Evolutionary conservation across 306 rosid species (phyloP).

Genomic region (Inga oerstediana): DNA sequence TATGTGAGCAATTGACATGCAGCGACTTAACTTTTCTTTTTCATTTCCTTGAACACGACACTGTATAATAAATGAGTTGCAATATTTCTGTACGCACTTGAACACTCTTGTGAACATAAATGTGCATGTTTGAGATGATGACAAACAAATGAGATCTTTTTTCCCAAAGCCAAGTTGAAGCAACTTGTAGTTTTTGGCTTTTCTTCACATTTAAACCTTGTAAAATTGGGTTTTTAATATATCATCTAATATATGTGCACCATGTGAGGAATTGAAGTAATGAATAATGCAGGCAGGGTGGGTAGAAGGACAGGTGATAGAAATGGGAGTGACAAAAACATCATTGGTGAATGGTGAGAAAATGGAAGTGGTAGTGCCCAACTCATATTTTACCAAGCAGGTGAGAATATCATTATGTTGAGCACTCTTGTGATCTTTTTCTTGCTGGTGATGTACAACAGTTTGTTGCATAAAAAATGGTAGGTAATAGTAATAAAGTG

Average conservation of each 20-base stretch:
- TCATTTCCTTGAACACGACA: not conserved
- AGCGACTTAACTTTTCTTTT: not conserved
- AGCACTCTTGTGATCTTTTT: not conserved
- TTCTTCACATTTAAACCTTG: no score
- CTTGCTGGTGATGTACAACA: not conserved
- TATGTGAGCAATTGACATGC: not conserved
- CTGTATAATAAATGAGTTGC: not conserved
- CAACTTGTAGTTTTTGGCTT: no score
- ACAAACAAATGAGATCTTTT: no score
- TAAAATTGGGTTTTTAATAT: no score
- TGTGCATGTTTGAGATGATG: no score
- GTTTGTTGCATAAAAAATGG: not conserved
- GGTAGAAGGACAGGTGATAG: not conserved
- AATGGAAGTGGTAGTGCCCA: not conserved
- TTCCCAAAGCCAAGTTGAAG: no score
- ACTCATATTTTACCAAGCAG: not conserved
- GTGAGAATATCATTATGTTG: not conserved
- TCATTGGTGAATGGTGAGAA: not conserved
- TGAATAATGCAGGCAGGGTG: not conserved
- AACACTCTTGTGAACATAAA: not conserved
- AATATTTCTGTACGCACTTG: not conserved
- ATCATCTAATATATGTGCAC: not conserved
- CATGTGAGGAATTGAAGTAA: not conserved
- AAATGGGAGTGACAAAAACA: not conserved
- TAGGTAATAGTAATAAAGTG: not conserved